These are phyloP conservation scores for Prototheca wickerhamii DNA, from an alignment of 163 green algal species.

Conservation along the genomic window DNA sequence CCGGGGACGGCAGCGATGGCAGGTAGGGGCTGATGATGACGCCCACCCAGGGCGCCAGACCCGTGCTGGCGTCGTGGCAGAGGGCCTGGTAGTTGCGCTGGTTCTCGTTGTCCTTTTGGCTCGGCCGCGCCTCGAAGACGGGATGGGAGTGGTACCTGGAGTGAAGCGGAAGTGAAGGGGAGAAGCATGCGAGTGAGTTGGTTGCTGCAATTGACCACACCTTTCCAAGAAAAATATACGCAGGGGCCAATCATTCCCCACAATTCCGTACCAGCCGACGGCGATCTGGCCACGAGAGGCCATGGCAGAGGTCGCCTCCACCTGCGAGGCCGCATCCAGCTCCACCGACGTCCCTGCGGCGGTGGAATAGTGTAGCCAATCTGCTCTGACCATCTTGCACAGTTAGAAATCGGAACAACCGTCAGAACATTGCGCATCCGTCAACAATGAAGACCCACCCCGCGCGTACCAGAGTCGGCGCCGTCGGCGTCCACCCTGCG, in stretches of 20 bases:
- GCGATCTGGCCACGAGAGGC: slow-evolving; percentile 33
- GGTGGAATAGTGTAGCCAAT: not conserved
- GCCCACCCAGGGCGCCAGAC: slow-evolving; percentile 61
- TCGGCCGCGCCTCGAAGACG: slow-evolving; percentile 59
- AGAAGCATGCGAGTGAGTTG: too few relatives aligned
- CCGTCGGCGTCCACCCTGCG: slow-evolving; percentile 25
- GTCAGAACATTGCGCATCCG: not conserved
- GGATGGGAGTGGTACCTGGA: slow-evolving; percentile 72
- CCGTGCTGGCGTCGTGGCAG: slow-evolving; percentile 25
- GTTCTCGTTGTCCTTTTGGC: slow-evolving; percentile 73
- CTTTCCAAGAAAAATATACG: not conserved
- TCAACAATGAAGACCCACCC: not conserved
- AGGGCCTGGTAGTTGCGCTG: slow-evolving; percentile 76
- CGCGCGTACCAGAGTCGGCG: slow-evolving; percentile 17
- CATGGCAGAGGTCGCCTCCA: slow-evolving; percentile 55
- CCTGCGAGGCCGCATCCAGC: slow-evolving; percentile 58
- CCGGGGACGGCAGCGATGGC: slow-evolving; percentile 33
- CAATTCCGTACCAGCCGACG: slow-evolving; percentile 71
- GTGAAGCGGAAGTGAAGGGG: too few relatives aligned
- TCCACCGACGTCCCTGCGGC: slow-evolving; percentile 53
- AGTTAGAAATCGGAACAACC: too few relatives aligned
- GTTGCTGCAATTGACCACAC: not conserved
- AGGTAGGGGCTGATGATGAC: slow-evolving; percentile 66
- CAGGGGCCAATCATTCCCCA: not conserved
- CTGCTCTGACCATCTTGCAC: too few relatives aligned